Evolutionary conservation across 257 asterid genomes (phyloP), one percentile per base, ranked within the genome.

Genomic region (Anisodus tanguticus): DNA sequence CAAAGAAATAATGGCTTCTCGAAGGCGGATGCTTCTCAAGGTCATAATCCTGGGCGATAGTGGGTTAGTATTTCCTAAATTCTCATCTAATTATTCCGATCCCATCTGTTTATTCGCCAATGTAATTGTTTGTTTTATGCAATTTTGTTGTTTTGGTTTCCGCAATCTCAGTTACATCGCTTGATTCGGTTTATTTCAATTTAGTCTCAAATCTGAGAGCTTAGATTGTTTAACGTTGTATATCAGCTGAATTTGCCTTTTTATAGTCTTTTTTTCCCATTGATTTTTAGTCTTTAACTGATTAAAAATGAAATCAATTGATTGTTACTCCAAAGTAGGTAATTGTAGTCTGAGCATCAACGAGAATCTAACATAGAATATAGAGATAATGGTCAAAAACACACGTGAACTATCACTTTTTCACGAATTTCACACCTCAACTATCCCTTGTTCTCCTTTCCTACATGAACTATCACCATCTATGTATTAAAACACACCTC

Each of bases 11-110:
- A 89, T 89, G 90, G 89, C 92, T 49, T 88, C 92, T 55, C 84
- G 92, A 64, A 83, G 92, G 80, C 92, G 92, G 7, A 87, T 88
- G 90, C 90, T 89, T 86, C 92, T 89, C 63, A 89, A 89, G 79
- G 92, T 89, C 82, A 89, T 89, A 86, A 88, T 89, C 88, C 92
- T 89, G 59, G 92, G 92, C 49, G 92, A 89, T 43, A 89, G 92
- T 84, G 92, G 92, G 92, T 89, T 58, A n/a, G 51, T 37, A n/a
- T 51, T 74, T 62, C 5, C 47, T 55, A 37, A 74, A 11, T 31
- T 53, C 31, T 63, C 22, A 19, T 83, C n/a, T 0, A 7, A 22
- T 9, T 11, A 43, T 57, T 53, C 39, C 57, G 74, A 37, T 37
- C 67, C 53, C 16, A n/a, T 39, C 77, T 19, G 53, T 69, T 39